phyloP scores from a whole-genome alignment of 345 rosid genomes.

The Salix udensis region DNA sequence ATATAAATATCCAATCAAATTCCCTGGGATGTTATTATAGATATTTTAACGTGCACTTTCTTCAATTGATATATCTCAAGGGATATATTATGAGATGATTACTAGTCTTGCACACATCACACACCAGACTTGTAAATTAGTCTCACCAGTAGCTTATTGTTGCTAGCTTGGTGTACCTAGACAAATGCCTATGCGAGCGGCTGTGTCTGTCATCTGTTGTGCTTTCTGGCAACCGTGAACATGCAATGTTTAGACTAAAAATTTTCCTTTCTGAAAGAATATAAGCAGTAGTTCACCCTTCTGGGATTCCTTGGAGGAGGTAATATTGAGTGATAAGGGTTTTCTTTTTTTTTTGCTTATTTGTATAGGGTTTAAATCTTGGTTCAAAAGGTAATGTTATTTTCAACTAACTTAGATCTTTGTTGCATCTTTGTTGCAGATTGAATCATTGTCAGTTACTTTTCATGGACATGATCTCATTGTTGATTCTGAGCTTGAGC shows the following conservation, averaged over 20 bases:
- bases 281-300: conserved; percentile 7
- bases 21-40: no score
- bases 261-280: conserved; percentile 9
- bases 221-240: conserved; percentile 5
- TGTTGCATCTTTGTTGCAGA: conserved; percentile 60
- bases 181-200: conserved; percentile 15
- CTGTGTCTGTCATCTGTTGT: conserved; percentile 16
- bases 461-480: conserved; percentile 96
- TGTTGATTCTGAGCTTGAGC: conserved; percentile 90
- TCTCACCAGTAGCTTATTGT: conserved; percentile 13
- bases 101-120: background rate
- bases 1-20: no score
- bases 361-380: background rate
- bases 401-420: background rate
- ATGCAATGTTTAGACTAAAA: conserved; percentile 10
- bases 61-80: no score
- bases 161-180: conserved; percentile 15
- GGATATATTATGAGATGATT: background rate
- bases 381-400: background rate
- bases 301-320: conserved; percentile 9
- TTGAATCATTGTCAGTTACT: conserved; percentile 89
- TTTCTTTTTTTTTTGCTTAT: background rate
- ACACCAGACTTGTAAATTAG: background rate
- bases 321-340: background rate
- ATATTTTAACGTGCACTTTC: no score